Base-by-base conservation (phyloP, 192 early-diverging fungal species). In the Geranomyces variabilis region DNA sequence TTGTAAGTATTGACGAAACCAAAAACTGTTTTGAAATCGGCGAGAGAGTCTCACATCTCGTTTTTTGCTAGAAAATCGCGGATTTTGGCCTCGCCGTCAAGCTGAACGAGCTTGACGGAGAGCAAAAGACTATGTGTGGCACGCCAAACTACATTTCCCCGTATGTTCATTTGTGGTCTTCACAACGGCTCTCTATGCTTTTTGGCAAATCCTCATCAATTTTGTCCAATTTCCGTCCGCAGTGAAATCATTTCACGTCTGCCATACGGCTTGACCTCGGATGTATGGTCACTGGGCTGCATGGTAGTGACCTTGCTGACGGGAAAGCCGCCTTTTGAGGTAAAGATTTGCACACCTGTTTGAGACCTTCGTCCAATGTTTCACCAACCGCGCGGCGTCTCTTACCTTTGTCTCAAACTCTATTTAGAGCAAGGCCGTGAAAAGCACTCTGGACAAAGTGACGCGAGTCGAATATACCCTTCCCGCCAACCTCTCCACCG, bases 81-180 rank as follows among this genome's bases (percentile, higher is more conserved):
- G 92, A 93, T 73, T 93, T 93, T 77, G 92, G 92, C 5, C 72
- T 92, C 46, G 92, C 92, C 0, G 81, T 75, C 30, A 86, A 86
- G 53, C 57, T 83, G 17, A 76, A 69, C 36, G 76, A 65, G 22
- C 69, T 66, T 0, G 73, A 82, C 33, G 78, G 66, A 0, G 92
- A 93, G 73, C 89, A 91, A 46, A 83, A 86, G 60, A 91, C 90
- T 0, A 80, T 91, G 83, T 93, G 91, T 66, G 91, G 91, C 24
- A 93, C 91, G 1, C 90, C 90, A 17, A 91, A 89, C 66, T 93
- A 93, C 73, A 91, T 93, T 13, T 86, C 89, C 29, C 90, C 91
- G 83, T 86, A 63, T 70, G 77, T 82, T n/a, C 19, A 24, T 67
- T 31, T 10, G 7, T 53, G 19, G 17, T n/a, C 2, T 53, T 53